These are phyloP conservation scores for Raphidocelis subcapitata DNA, from an alignment of 139 green algal genomes.

Conservation along the genomic window DNA sequence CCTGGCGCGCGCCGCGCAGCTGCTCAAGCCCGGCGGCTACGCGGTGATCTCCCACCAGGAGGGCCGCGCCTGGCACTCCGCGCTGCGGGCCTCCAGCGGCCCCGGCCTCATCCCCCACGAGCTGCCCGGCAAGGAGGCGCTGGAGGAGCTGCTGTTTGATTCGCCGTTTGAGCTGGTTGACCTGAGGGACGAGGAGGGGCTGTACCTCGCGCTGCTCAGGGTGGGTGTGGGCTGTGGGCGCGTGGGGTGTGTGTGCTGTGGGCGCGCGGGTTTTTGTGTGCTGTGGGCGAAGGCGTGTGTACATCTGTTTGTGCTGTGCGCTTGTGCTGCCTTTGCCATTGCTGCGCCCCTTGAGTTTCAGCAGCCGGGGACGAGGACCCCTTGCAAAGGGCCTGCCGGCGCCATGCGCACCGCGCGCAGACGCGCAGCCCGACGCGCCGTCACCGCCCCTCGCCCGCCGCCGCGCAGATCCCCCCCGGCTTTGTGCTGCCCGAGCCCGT, in stretches of 20 bases:
- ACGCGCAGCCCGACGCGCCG: too few relatives aligned
- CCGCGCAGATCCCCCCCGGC: constrained; percentile 36
- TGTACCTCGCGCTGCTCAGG: constrained; percentile 57
- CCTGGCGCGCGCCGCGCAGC: constrained; percentile 36
- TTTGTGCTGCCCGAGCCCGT: constrained; percentile 24
- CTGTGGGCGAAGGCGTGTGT: too few relatives aligned
- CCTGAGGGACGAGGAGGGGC: constrained; percentile 45
- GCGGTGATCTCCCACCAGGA: constrained; percentile 69
- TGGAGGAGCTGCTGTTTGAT: constrained; percentile 40
- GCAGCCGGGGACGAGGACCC: too few relatives aligned
- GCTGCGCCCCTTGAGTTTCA: too few relatives aligned
- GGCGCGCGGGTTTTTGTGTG: too few relatives aligned
- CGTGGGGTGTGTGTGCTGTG: too few relatives aligned
- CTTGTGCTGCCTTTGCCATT: too few relatives aligned
- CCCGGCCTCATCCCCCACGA: constrained; percentile 44
- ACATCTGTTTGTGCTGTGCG: background rate
- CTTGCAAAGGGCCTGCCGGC: too few relatives aligned
- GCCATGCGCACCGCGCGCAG: too few relatives aligned
- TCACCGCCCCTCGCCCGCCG: background rate
- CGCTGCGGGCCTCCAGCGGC: constrained; percentile 17
- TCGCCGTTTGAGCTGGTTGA: constrained; percentile 47
- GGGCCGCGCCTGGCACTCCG: constrained; percentile 48
- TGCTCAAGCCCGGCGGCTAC: constrained; percentile 55
- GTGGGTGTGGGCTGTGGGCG: too few relatives aligned
- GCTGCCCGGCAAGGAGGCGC: constrained; percentile 39